A percentile compares a stretch with the other conserved stretches of the same genome.
Evolutionary conservation across 2,329 filamentous ascomycete genomes (phyloP).

Genomic region (Byssothecium circinans): DNA sequence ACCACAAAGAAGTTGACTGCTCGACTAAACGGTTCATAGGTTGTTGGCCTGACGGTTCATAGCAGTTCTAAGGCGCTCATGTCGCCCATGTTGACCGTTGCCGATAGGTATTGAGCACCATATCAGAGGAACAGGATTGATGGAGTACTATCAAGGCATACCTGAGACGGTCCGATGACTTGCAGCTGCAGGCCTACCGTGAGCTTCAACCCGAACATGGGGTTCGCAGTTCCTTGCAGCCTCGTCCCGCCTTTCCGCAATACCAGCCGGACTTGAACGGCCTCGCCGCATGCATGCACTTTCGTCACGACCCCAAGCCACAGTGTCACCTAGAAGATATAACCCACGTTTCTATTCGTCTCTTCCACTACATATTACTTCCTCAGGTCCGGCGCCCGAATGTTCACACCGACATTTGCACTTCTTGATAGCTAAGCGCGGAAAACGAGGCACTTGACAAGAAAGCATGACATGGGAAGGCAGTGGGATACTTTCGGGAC

Average conservation of each 20-base stretch:
- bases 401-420: background rate
- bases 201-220: constrained; percentile 1
- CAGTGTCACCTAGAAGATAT: background rate
- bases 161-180: background rate
- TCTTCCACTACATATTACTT: background rate
- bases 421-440: too few relatives aligned
- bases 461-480: too few relatives aligned
- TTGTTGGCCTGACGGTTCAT: too few relatives aligned
- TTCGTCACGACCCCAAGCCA: constrained; percentile 2
- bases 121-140: too few relatives aligned
- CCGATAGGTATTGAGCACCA: too few relatives aligned
- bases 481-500: too few relatives aligned
- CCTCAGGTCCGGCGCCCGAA: background rate
- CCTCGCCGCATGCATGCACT: constrained; percentile 2
- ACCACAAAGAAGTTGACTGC: too few relatives aligned
- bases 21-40: too few relatives aligned
- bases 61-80: too few relatives aligned
- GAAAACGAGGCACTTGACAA: too few relatives aligned
- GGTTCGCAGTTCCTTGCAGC: constrained; percentile 2
- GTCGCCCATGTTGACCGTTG: too few relatives aligned
- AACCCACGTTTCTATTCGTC: background rate
- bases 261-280: background rate
- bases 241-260: constrained; percentile 1
- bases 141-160: too few relatives aligned
- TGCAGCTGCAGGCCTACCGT: background rate